These are phyloP conservation scores for Paraphaeosphaeria sporulosa DNA, from an alignment of 2,329 filamentous ascomycete species.

Conservation along the genomic window DNA sequence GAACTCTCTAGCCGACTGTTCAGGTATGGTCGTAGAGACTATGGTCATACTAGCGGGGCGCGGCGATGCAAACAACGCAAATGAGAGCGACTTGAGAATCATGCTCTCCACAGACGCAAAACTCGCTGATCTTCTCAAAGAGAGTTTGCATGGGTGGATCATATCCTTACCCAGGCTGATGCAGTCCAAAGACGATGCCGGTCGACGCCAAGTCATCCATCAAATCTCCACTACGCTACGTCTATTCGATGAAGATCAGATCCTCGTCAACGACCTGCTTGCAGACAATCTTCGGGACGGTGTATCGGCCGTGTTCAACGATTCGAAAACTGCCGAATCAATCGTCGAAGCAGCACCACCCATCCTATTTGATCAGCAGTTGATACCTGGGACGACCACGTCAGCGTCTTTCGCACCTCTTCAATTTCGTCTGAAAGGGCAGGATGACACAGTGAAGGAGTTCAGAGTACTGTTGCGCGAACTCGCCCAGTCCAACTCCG, in stretches of 20 bases:
- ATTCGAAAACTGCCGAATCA: slow-evolving; percentile 36
- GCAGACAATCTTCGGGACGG: slow-evolving; percentile 77
- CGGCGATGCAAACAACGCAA: slow-evolving; percentile 55
- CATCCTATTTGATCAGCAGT: slow-evolving; percentile 21
- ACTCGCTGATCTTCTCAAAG: slow-evolving; percentile 71
- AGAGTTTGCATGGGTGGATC: slow-evolving; percentile 80
- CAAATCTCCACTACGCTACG: slow-evolving; percentile 79
- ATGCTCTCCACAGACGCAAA: slow-evolving; percentile 69
- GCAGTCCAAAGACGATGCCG: slow-evolving; percentile 82
- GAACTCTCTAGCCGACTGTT: slow-evolving; percentile 72
- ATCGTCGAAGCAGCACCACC: slow-evolving; percentile 20
- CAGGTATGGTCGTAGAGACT: slow-evolving; percentile 79
- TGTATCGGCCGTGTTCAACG: slow-evolving; percentile 61
- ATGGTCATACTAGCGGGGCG: slow-evolving; percentile 70
- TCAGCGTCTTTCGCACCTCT: slow-evolving; percentile 64
- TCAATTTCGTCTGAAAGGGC: slow-evolving; percentile 66
- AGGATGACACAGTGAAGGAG: slow-evolving; percentile 68
- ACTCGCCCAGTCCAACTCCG: slow-evolving; percentile 55
- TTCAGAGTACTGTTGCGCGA: slow-evolving; percentile 68
- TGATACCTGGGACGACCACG: slow-evolving; percentile 24
- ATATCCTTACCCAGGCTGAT: slow-evolving; percentile 81
- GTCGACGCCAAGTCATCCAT: slow-evolving; percentile 74
- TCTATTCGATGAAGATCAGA: slow-evolving; percentile 68
- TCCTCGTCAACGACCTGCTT: slow-evolving; percentile 72
- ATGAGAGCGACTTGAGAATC: slow-evolving; percentile 59